Evolutionary conservation across 2,329 filamentous ascomycete genomes (phyloP), one percentile per base, ranked within the genome.

Genomic region (Cordyceps cateniannulata): DNA sequence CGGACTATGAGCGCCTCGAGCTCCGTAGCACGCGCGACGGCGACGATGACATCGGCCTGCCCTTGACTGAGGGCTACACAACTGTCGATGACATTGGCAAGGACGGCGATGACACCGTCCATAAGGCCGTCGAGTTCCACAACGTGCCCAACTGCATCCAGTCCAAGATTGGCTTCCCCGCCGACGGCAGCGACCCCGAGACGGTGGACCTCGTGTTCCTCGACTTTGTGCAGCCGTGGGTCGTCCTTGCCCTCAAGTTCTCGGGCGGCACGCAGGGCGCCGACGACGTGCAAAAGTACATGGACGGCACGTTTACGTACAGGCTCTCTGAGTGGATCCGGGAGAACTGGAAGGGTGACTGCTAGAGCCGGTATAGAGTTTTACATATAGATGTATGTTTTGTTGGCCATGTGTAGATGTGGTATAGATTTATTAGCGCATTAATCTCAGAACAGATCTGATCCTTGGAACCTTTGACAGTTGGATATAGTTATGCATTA

Each of bases 101-200:
- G 4, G 90, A 96, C 65, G 95, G 95, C 47, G 95, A 99, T 70
- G 95, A 99, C 70, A 96, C 93, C 0, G 73, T 96, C 1, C 95
- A 97, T 72, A 78, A 84, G 18, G 79, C 83, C 1, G 86, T 98
- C 65, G 79, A 81, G 35, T 92, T 90, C 70, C 93, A 93, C 73
- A 72, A 76, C 2, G 84, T 93, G 5, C 93, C 95, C 7, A 97
- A 97, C 72, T 91, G 87, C 71, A 84, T 99, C 61, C 88, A 93
- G 71, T 78, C 88, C 1, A 75, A 84, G 62, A 81, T 89, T 66
- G 78, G 74, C 1, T 89, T 96, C 67, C 81, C 86, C 1, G 67
- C 74, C 10, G 75, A 72, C 6, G 79, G 71, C 6, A 54, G 50
- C 29, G 77, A 83, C 18, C 90, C 91, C 0, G 84, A 89, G 57